Conservation (phyloP, 2,329 filamentous ascomycete genomes). For the Diplodia scrobiculata region DNA sequence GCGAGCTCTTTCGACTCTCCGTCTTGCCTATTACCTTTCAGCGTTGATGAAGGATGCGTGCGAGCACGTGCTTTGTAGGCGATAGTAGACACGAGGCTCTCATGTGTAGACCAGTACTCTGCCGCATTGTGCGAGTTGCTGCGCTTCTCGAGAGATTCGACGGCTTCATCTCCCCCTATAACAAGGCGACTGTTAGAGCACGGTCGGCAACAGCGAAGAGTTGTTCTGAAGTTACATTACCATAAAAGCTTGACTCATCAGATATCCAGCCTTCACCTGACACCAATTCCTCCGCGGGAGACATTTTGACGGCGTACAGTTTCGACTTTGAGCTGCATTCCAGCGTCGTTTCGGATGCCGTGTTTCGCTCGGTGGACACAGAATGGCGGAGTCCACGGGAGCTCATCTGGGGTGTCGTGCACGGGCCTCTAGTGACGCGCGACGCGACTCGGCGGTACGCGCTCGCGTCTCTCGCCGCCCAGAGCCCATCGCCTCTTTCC, state of each 20-base stretch:
- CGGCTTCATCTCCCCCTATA: constrained; percentile 30
- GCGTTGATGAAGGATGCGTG: neutral
- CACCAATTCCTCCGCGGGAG: constrained; percentile 36
- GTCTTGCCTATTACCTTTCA: neutral
- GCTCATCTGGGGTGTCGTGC: neutral
- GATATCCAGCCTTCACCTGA: constrained; percentile 42
- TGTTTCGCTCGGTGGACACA: neutral
- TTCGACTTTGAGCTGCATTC: neutral
- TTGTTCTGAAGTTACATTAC: constrained; percentile 35
- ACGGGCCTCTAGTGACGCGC: constrained; percentile 9
- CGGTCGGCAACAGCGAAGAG: neutral
- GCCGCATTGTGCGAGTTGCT: neutral
- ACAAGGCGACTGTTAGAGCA: neutral
- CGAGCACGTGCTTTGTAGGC: constrained; percentile 8
- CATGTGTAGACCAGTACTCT: constrained; percentile 19
- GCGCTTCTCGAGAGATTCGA: constrained; percentile 10
- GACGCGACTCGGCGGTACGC: neutral
- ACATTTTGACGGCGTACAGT: neutral
- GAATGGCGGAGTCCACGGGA: constrained; percentile 5
- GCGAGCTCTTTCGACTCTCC: constrained; percentile 31
- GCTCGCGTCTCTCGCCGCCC: constrained; percentile 12
- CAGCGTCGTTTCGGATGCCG: neutral
- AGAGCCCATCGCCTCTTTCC: neutral
- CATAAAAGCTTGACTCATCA: constrained; percentile 52
- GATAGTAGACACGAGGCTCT: neutral